phyloP scores from a whole-genome alignment of 2,329 filamentous ascomycete species.

The Drechmeria coniospora region DNA sequence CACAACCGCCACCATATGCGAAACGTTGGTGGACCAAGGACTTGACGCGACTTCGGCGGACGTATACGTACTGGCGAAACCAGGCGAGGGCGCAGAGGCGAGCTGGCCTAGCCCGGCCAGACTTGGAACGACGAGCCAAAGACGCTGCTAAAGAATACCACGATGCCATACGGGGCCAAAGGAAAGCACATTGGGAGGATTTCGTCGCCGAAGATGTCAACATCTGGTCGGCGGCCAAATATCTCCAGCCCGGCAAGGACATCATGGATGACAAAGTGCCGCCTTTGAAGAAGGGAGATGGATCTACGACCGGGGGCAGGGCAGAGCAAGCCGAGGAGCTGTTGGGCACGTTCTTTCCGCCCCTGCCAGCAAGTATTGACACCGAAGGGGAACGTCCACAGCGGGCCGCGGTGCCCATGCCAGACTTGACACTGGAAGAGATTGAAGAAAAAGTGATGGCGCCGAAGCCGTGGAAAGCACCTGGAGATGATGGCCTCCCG shows the following conservation, averaged over 20 bases:
- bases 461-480: conserved; percentile 7
- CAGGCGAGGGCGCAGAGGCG: conserved; percentile 1
- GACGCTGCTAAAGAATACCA: conserved; percentile 2
- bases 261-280: conserved; percentile 9
- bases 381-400: conserved; percentile 2
- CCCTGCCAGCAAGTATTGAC: conserved; percentile 4
- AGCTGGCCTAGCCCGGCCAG: not conserved
- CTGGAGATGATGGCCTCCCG: conserved; percentile 7
- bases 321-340: conserved; percentile 6
- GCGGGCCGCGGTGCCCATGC: conserved; percentile 2
- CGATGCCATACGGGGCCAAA: conserved; percentile 9
- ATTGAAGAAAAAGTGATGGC: conserved; percentile 5
- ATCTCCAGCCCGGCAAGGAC: conserved; percentile 7
- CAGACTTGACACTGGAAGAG: conserved; percentile 6
- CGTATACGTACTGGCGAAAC: conserved; percentile 4
- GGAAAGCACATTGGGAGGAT: conserved; percentile 11
- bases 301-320: conserved; percentile 3
- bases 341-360: conserved; percentile 6
- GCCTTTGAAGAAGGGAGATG: conserved; percentile 6
- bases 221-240: conserved; percentile 11
- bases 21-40: conserved; percentile 2
- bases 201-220: conserved; percentile 8
- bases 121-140: conserved; percentile 1
- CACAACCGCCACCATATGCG: conserved; percentile 1
- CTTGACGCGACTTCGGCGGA: conserved; percentile 1